Evolutionary conservation across 78 protist species (phyloP).

Genomic region (Planoprotostelium fungivorum): DNA sequence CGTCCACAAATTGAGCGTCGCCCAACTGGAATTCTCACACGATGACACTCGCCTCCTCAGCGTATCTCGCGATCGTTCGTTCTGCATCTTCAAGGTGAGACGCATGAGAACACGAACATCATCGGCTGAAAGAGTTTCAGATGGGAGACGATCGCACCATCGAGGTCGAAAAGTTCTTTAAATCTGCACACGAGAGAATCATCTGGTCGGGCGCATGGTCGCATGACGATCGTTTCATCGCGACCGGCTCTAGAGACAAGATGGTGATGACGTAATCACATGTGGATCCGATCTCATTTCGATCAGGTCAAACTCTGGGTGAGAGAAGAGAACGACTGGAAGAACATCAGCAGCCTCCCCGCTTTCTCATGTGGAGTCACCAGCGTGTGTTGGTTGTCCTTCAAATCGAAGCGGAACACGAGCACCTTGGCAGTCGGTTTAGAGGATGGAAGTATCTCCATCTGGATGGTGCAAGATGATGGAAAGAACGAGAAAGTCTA

Average conservation of each 20-base stretch:
- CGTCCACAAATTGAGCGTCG: slow-evolving; percentile 56
- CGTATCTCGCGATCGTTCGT: slow-evolving; percentile 51
- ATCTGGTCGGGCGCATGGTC: slow-evolving; percentile 61
- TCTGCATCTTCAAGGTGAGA: not conserved
- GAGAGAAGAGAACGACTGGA: slow-evolving; percentile 9
- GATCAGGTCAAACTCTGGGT: not conserved
- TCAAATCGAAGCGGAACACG: not conserved
- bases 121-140: not conserved
- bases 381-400: slow-evolving; percentile 16
- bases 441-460: slow-evolving; percentile 58
- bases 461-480: slow-evolving; percentile 39
- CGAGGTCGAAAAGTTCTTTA: not conserved
- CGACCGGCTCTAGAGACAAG: slow-evolving; percentile 64
- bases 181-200: slow-evolving; percentile 46
- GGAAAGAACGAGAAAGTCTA: not conserved
- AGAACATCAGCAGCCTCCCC: slow-evolving; percentile 8
- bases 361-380: slow-evolving; percentile 39
- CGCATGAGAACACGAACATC: too few relatives aligned
- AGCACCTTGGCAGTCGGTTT: slow-evolving; percentile 50
- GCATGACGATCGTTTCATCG: slow-evolving; percentile 37
- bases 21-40: slow-evolving; percentile 43
- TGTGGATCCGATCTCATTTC: not conserved
- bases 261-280: slow-evolving; percentile 23
- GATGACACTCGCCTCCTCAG: slow-evolving; percentile 24
- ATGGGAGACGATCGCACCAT: not conserved